Conservation (phyloP, 345 rosid genomes). For the Bruguiera parviflora region DNA sequence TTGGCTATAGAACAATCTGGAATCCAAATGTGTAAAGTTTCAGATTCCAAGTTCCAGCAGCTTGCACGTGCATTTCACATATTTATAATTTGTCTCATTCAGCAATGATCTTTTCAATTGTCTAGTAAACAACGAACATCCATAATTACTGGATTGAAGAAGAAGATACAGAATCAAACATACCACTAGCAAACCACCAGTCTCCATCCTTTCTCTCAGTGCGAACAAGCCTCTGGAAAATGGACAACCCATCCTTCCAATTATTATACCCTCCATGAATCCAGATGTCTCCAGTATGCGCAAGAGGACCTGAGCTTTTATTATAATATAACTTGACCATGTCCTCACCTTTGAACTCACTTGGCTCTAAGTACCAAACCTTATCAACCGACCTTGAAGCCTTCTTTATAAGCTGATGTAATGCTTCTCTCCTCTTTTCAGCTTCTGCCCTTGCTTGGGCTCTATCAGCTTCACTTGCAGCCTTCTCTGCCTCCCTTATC, state of each 20-base stretch:
- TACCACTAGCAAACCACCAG: constrained; percentile 92
- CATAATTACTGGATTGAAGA: background rate
- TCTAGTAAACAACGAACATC: background rate
- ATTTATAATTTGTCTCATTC: background rate
- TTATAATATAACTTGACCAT: constrained; percentile 59
- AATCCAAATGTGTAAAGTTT: background rate
- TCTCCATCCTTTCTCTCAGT: constrained; percentile 48
- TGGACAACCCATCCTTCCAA: constrained; percentile 73
- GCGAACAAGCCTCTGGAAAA: constrained; percentile 52
- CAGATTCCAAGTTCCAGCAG: background rate
- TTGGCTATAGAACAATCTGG: no score
- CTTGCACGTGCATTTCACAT: background rate
- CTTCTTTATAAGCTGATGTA: constrained; percentile 44
- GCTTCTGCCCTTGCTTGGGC: constrained; percentile 65
- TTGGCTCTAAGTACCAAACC: constrained; percentile 76
- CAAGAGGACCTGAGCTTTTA: constrained; percentile 71
- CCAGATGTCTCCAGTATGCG: constrained; percentile 67
- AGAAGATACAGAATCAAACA: constrained; percentile 6
- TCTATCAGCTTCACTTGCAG: constrained; percentile 72
- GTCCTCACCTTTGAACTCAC: constrained; percentile 52
- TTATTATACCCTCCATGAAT: constrained; percentile 85
- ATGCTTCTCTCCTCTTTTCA: constrained; percentile 42
- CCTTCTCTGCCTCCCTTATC: constrained; percentile 60
- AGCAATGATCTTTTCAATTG: no score
- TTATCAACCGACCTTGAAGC: constrained; percentile 47